Conservation (phyloP, 768 basidiomycete species). For the Mycena amicta region DNA sequence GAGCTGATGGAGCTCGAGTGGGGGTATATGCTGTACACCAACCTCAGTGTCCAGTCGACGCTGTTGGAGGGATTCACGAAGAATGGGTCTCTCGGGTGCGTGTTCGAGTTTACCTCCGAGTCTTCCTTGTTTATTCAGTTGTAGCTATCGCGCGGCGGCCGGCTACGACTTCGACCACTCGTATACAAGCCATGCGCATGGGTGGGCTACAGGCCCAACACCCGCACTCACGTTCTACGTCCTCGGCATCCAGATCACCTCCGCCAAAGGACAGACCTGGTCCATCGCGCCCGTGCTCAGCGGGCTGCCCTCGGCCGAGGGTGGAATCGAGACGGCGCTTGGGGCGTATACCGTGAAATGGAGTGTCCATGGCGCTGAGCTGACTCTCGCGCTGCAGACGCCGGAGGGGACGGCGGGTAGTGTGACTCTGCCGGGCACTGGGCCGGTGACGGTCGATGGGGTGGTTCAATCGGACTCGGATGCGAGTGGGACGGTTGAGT, state of each 20-base stretch:
- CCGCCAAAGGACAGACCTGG: conserved; percentile 46
- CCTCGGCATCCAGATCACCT: conserved; percentile 45
- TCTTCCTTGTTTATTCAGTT: not conserved
- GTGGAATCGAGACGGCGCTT: conserved; percentile 47
- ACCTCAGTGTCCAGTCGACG: conserved; percentile 41
- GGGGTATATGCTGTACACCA: conserved; percentile 54
- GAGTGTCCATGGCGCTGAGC: conserved; percentile 22
- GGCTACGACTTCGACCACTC: conserved; percentile 51
- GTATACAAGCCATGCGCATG: conserved; percentile 51
- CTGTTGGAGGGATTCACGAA: conserved; percentile 50
- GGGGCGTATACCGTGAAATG: conserved; percentile 50
- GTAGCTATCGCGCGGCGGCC: conserved; percentile 44
- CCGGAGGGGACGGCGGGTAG: conserved; percentile 30
- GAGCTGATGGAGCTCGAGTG: conserved; percentile 49
- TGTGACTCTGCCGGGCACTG: conserved; percentile 31
- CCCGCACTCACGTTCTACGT: conserved; percentile 51
- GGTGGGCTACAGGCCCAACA: conserved; percentile 53
- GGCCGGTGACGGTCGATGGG: conserved; percentile 22
- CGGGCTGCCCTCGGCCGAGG: conserved; percentile 43
- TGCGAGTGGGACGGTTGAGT: conserved; percentile 1
- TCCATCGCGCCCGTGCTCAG: conserved; percentile 45
- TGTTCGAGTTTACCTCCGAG: not conserved
- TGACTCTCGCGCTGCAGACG: conserved; percentile 28
- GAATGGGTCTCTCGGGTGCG: conserved; percentile 48
- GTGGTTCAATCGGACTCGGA: not conserved